These are phyloP conservation scores for Saccharomyces hybrid DNA, from an alignment of 1,139 yeast genomes.

Conservation along the genomic window DNA sequence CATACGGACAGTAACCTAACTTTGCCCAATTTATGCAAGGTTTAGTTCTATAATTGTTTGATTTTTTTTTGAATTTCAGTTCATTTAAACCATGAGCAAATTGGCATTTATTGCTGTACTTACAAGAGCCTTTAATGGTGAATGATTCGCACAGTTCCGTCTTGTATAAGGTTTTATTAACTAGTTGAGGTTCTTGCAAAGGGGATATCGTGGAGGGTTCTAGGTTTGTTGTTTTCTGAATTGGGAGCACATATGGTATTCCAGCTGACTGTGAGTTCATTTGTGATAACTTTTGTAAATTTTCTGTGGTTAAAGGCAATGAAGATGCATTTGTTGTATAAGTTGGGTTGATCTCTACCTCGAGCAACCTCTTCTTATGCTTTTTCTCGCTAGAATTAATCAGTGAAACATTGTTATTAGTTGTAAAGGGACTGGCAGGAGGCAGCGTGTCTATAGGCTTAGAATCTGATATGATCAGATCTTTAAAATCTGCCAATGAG, in stretches of 20 bases:
- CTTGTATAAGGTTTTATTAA: slow-evolving; percentile 73
- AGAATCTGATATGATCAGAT: not conserved
- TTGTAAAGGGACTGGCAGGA: not conserved
- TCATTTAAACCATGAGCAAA: slow-evolving; percentile 88
- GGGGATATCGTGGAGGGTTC: not conserved
- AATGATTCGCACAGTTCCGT: slow-evolving; percentile 84
- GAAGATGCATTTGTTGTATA: slow-evolving; percentile 16
- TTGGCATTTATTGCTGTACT: slow-evolving; percentile 87
- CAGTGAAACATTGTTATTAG: not conserved
- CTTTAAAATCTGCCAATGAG: not conserved
- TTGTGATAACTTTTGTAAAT: slow-evolving; percentile 14
- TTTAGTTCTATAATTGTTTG: slow-evolving; percentile 85
- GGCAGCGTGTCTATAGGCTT: not conserved
- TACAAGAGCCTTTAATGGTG: slow-evolving; percentile 67
- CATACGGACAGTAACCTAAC: slow-evolving; percentile 78
- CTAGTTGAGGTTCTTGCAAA: slow-evolving; percentile 16
- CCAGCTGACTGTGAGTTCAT: slow-evolving; percentile 2
- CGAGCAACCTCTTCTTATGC: slow-evolving; percentile 10
- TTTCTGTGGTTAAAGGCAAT: slow-evolving; percentile 21
- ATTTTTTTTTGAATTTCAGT: slow-evolving; percentile 63
- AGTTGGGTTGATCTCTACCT: slow-evolving; percentile 21
- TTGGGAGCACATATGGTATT: slow-evolving; percentile 2
- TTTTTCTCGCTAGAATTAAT: slow-evolving; percentile 1
- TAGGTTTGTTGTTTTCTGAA: not conserved
- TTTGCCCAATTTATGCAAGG: slow-evolving; percentile 87